These are phyloP conservation scores for Salvia hispanica DNA, from an alignment of 257 asterid genomes.

Conservation along the genomic window DNA sequence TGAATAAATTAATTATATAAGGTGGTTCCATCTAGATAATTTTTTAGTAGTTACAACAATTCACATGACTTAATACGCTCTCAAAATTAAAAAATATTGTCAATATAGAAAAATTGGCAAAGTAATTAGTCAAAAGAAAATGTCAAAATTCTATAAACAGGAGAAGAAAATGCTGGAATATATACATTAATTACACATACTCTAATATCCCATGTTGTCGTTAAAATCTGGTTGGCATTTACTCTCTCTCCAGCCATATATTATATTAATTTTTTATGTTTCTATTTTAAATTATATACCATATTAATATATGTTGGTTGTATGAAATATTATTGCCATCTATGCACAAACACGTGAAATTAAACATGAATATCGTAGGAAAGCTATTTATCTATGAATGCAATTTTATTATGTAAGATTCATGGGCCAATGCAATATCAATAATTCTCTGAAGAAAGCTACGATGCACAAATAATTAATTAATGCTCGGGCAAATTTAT, in stretches of 20 bases:
- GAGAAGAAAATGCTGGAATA: constrained; percentile 6
- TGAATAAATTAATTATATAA: too few relatives aligned
- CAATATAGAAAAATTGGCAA: constrained; percentile 11
- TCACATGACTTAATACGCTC: not conserved
- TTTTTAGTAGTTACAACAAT: not conserved
- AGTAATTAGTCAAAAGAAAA: not conserved
- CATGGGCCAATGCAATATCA: not conserved
- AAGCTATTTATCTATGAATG: constrained; percentile 17
- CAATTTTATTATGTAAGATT: constrained; percentile 8
- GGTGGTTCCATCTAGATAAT: not conserved
- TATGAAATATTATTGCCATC: not conserved
- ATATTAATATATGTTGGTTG: not conserved
- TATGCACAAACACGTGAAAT: not conserved
- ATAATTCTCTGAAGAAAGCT: constrained; percentile 14
- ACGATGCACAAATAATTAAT: constrained; percentile 11
- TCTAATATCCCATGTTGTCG: constrained; percentile 48
- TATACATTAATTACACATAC: constrained; percentile 22
- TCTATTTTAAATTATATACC: not conserved
- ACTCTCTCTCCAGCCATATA: constrained; percentile 21
- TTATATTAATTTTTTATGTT: not conserved
- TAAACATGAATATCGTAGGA: not conserved
- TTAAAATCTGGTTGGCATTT: constrained; percentile 38
- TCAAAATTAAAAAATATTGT: not conserved
- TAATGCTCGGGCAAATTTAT: constrained; percentile 14
- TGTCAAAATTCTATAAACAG: not conserved